A percentile compares a stretch with the other conserved stretches of the same genome.
Conservation (phyloP, 2,329 filamentous ascomycete species). For the Aspergillus neoniger region DNA sequence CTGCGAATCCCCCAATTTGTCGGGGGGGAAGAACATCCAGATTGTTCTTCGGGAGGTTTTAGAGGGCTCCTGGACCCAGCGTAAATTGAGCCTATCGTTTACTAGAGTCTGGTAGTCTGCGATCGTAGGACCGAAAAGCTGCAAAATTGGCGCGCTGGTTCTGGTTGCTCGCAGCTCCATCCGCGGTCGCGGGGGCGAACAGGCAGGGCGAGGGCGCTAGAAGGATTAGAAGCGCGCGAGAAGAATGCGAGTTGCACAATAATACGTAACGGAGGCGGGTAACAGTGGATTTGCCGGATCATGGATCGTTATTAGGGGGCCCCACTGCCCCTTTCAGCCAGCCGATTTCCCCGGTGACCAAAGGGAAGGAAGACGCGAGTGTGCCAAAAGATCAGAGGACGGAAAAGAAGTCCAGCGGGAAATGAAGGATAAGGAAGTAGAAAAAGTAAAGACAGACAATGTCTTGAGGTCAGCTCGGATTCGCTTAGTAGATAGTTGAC, state of each 20-base stretch:
- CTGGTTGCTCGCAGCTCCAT: slow-evolving; percentile 7
- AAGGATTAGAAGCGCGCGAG: slow-evolving; percentile 24
- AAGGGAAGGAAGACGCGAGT: background rate
- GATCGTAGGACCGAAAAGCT: slow-evolving; percentile 13
- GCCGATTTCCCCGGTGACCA: slow-evolving; percentile 20
- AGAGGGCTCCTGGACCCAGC: background rate
- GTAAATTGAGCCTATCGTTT: background rate
- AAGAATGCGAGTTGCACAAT: slow-evolving; percentile 22
- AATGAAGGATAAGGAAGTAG: background rate
- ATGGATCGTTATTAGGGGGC: slow-evolving; percentile 18
- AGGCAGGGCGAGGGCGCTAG: slow-evolving; percentile 23
- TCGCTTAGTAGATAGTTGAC: slow-evolving; percentile 1
- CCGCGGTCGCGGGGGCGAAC: slow-evolving; percentile 15
- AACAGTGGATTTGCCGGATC: slow-evolving; percentile 23
- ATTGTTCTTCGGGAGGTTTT: background rate
- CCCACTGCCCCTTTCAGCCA: slow-evolving; percentile 22
- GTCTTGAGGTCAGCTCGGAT: background rate
- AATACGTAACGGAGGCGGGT: slow-evolving; percentile 25
- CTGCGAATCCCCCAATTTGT: background rate
- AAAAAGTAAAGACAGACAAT: slow-evolving; percentile 9
- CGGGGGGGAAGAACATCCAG: background rate
- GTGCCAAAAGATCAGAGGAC: background rate
- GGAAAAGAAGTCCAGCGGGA: background rate
- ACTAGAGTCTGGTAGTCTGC: background rate
- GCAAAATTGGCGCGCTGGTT: slow-evolving; percentile 4